A percentile compares a stretch with the other conserved stretches of the same genome.
These are phyloP conservation scores for Gypsophila paniculata DNA, from an alignment of 179 eudicot species.

Conservation along the genomic window DNA sequence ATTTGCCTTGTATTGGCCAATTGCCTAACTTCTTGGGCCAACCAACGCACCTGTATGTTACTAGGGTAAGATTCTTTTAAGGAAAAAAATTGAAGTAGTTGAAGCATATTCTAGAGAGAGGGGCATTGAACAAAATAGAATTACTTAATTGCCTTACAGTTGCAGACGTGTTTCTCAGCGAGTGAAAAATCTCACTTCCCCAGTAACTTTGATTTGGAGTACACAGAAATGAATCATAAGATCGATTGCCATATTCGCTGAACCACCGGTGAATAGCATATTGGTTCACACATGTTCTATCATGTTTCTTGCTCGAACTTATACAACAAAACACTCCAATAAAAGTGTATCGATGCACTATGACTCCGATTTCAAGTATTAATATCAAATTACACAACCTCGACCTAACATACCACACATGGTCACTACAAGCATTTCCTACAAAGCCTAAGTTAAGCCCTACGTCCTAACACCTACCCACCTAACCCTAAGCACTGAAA, in stretches of 20 bases:
- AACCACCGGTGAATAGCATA: background rate
- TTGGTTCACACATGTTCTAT: background rate
- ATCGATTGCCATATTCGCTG: background rate
- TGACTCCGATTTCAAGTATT: background rate
- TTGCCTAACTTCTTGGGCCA: slow-evolving; percentile 78
- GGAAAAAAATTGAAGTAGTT: background rate
- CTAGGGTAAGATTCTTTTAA: background rate
- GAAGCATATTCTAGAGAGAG: background rate
- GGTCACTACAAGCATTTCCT: background rate
- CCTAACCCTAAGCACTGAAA: background rate
- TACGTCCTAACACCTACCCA: background rate
- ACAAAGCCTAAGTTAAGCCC: background rate
- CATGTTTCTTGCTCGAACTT: background rate
- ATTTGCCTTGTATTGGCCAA: slow-evolving; percentile 62
- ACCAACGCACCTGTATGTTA: slow-evolving; percentile 63
- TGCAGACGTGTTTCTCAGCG: too few relatives aligned
- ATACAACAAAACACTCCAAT: background rate
- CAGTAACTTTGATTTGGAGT: background rate
- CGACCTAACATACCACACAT: background rate
- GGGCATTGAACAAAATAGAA: background rate
- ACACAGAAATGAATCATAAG: background rate
- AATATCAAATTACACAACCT: background rate
- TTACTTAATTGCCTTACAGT: too few relatives aligned
- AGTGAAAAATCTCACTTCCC: background rate
- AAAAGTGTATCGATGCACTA: background rate